Evolutionary conservation across 2,329 filamentous ascomycete species (phyloP).

Genomic region (Ophiocordyceps camponoti-leonardi): DNA sequence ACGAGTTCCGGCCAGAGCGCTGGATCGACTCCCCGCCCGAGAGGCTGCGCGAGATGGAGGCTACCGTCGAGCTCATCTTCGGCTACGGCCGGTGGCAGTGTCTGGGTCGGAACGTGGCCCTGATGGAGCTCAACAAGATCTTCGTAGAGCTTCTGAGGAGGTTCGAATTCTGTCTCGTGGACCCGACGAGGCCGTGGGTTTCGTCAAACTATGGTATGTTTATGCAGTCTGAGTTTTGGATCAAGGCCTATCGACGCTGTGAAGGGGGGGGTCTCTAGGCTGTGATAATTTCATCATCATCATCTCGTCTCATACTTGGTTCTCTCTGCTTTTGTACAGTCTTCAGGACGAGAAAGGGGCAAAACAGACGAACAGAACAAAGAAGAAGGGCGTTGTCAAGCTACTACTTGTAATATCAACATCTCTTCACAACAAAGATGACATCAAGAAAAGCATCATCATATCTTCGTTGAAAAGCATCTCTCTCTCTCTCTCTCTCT

Average conservation of each 20-base stretch:
- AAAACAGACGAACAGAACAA: too few species aligned
- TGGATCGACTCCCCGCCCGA: constrained; percentile 19
- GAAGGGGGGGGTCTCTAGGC: not conserved
- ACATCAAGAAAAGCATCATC: too few species aligned
- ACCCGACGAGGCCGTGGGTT: constrained; percentile 14
- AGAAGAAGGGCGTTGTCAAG: too few species aligned
- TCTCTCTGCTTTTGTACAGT: too few species aligned
- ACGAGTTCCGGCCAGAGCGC: constrained; percentile 16
- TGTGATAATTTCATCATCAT: too few species aligned
- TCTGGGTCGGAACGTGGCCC: constrained; percentile 18
- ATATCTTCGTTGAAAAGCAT: too few species aligned
- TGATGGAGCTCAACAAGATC: constrained; percentile 21
- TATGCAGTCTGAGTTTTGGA: constrained; percentile 13
- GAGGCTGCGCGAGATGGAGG: constrained; percentile 16
- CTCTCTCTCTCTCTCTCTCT: too few species aligned
- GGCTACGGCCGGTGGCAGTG: constrained; percentile 21
- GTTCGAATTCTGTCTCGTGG: constrained; percentile 13
- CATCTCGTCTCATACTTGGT: too few species aligned
- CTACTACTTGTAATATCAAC: too few species aligned
- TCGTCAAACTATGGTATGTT: constrained; percentile 14
- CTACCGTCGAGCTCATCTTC: constrained; percentile 19
- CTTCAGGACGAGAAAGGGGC: not conserved
- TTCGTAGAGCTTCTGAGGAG: constrained; percentile 20
- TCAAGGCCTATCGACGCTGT: constrained; percentile 1
- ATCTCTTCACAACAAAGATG: not conserved